phyloP scores from a whole-genome alignment of 192 early-diverging fungal species.

The Dissophora globulifera region DNA sequence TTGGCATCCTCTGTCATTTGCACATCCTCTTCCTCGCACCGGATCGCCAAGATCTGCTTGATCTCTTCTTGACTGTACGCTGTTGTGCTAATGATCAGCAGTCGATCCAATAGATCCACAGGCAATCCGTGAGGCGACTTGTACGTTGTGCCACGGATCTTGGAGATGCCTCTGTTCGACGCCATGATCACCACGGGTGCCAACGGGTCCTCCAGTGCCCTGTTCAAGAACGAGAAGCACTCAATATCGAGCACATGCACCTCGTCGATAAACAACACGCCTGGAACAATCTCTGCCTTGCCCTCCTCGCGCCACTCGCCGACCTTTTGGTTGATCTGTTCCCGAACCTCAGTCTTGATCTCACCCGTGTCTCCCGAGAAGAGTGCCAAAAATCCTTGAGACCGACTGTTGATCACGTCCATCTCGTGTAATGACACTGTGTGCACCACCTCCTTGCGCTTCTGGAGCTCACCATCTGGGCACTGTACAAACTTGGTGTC shows the following conservation, averaged over 20 bases:
- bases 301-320: slow-evolving; percentile 99
- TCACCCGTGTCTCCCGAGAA: slow-evolving; percentile 99
- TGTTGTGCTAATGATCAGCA: slow-evolving; percentile 94
- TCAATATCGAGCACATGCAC: slow-evolving; percentile 99
- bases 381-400: slow-evolving; percentile 96
- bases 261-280: slow-evolving; percentile 98
- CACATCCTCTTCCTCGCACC: slow-evolving; percentile 95
- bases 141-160: slow-evolving; percentile 97
- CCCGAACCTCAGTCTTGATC: slow-evolving; percentile 96
- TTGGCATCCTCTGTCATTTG: slow-evolving; percentile 88
- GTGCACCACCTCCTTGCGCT: slow-evolving; percentile 96
- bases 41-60: slow-evolving; percentile 87
- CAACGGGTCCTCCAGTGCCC: slow-evolving; percentile 95
- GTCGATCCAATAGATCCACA: slow-evolving; percentile 93
- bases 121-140: slow-evolving; percentile 97
- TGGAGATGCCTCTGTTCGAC: slow-evolving; percentile 96
- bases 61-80: slow-evolving; percentile 90
- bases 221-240: slow-evolving; percentile 98
- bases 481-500: slow-evolving; percentile 99
- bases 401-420: slow-evolving; percentile 97
- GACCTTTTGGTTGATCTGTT: slow-evolving; percentile 97
- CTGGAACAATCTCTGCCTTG: slow-evolving; percentile 97
- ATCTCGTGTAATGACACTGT: slow-evolving; percentile 99
- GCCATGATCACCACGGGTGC: slow-evolving; percentile 99
- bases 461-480: slow-evolving; percentile 98